phyloP scores from a whole-genome alignment of 768 basidiomycete species.

The Tulasnella sp. region DNA sequence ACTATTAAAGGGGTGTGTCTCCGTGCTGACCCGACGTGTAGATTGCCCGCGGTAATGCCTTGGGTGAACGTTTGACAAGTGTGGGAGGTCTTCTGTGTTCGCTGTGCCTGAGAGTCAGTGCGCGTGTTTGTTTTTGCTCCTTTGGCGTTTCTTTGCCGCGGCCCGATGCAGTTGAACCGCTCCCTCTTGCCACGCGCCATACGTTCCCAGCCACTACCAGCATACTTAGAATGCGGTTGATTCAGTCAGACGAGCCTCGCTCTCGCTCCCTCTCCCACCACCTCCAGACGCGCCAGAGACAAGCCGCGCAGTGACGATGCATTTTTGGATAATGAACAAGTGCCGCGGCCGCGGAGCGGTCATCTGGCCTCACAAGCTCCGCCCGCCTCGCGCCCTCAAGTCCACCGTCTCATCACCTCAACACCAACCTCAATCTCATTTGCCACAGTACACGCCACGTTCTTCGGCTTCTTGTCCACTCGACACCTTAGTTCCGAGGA shows the following conservation, averaged over 20 bases:
- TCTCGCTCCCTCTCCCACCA: not conserved
- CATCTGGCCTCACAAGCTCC: conserved; percentile 12
- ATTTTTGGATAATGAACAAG: not conserved
- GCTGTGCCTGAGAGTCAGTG: not conserved
- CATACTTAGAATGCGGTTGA: not conserved
- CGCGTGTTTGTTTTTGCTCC: too few relatives aligned
- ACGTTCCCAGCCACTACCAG: not conserved
- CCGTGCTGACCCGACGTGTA: not conserved
- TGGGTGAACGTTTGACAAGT: not conserved
- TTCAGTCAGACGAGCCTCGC: not conserved
- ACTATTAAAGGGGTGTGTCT: not conserved
- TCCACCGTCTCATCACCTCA: conserved; percentile 2
- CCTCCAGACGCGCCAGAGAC: not conserved
- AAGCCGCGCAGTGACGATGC: not conserved
- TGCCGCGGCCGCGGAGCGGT: not conserved
- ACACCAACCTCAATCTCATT: not conserved
- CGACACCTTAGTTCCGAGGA: not conserved
- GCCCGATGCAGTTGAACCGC: not conserved
- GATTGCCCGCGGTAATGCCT: not conserved
- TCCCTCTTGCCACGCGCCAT: not conserved
- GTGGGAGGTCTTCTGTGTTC: not conserved
- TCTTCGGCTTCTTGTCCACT: not conserved
- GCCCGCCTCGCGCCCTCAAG: conserved; percentile 10
- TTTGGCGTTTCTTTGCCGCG: not conserved
- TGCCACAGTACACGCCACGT: not conserved